A percentile compares a stretch with the other conserved stretches of the same genome.
Evolutionary conservation across 805 yeast species (phyloP).

Genomic region (Candida ovalis): DNA sequence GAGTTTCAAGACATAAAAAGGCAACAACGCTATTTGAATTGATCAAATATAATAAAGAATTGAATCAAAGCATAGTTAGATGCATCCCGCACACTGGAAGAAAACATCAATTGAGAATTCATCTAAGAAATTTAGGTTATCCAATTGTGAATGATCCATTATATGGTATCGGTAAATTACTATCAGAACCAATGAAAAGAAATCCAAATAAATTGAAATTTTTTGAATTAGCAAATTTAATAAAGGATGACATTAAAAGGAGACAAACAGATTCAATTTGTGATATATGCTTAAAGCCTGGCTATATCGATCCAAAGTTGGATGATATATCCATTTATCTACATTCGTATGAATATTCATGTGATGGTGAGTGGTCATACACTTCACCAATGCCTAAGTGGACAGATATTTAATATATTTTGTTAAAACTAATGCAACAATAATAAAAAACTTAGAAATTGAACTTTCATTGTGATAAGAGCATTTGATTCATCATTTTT

Average conservation of each 20-base stretch:
- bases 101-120: slow-evolving; percentile 55
- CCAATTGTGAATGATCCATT: slow-evolving; percentile 33
- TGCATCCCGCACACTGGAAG: slow-evolving; percentile 48
- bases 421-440: no score
- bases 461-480: no score
- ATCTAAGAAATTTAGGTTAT: slow-evolving; percentile 41
- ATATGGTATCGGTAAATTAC: slow-evolving; percentile 16
- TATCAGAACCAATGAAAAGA: slow-evolving; percentile 4
- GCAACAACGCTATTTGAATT: slow-evolving; percentile 20
- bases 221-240: slow-evolving; percentile 9
- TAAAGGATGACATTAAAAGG: slow-evolving; percentile 17
- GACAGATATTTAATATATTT: slow-evolving; percentile 24
- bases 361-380: slow-evolving; percentile 30
- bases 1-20: slow-evolving; percentile 8
- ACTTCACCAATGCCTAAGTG: slow-evolving; percentile 42
- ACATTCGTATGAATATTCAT: slow-evolving; percentile 39
- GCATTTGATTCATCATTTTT: no score
- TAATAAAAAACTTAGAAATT: no score
- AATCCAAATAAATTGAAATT: slow-evolving; percentile 10
- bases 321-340: slow-evolving; percentile 37
- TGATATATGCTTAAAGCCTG: slow-evolving; percentile 19
- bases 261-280: slow-evolving; percentile 32
- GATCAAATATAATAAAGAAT: slow-evolving; percentile 23
- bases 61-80: slow-evolving; percentile 36
- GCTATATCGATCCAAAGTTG: slow-evolving; percentile 27